Conservation (phyloP, 2,329 filamentous ascomycete genomes). For the Chrysosporium keratinophilum region DNA sequence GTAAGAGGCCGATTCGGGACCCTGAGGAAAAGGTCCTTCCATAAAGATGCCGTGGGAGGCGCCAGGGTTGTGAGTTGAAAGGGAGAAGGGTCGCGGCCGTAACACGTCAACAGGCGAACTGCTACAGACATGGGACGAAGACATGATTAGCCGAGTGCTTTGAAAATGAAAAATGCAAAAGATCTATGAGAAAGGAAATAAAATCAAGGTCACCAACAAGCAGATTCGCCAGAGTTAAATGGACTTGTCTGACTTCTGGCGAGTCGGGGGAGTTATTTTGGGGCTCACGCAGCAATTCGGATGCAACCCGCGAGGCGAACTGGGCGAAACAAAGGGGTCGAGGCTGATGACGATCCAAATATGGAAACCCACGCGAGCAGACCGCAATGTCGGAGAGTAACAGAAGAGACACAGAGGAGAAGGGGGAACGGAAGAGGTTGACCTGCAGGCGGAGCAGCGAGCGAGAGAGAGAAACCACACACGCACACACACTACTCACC, state of each 20-base stretch:
- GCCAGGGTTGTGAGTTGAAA: constrained; percentile 9
- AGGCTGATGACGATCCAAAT: background rate
- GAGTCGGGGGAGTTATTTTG: background rate
- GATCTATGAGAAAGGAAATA: background rate
- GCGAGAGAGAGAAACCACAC: constrained; percentile 12
- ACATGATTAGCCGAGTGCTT: constrained; percentile 4
- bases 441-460: constrained; percentile 17
- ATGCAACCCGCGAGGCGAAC: constrained; percentile 4
- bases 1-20: constrained; percentile 32
- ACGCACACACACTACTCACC: constrained; percentile 15
- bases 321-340: background rate
- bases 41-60: constrained; percentile 26
- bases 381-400: constrained; percentile 1
- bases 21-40: constrained; percentile 36
- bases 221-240: background rate
- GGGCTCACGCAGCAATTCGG: constrained; percentile 1
- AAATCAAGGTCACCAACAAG: constrained; percentile 1
- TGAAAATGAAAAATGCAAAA: background rate
- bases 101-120: constrained; percentile 2
- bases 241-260: background rate
- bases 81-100: background rate
- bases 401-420: constrained; percentile 5
- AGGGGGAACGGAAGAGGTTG: constrained; percentile 5
- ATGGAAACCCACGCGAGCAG: background rate
- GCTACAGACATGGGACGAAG: constrained; percentile 2